phyloP scores from a whole-genome alignment of 2,329 filamentous ascomycete species.

The Paecilomyces formosus region DNA sequence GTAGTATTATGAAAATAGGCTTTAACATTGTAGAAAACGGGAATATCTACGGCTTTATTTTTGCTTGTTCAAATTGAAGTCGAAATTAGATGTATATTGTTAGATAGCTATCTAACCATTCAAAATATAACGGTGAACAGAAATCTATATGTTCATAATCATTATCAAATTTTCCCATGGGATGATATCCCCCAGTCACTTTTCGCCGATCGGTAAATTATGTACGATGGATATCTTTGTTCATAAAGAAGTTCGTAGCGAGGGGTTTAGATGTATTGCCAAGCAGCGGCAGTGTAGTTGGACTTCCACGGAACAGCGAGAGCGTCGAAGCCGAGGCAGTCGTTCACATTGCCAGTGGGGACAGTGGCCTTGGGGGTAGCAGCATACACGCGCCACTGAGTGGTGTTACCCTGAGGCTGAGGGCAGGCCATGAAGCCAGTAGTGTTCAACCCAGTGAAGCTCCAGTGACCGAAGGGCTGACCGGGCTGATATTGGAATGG shows the following conservation, averaged over 20 bases:
- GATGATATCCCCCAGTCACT: neutral
- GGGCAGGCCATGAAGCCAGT: slow-evolving; percentile 40
- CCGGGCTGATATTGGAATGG: slow-evolving; percentile 40
- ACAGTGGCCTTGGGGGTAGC: slow-evolving; percentile 33
- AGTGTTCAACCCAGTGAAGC: slow-evolving; percentile 26
- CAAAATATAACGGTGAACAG: neutral
- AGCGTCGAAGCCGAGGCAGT: slow-evolving; percentile 35
- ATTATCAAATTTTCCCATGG: neutral
- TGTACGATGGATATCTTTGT: neutral
- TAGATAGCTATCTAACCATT: neutral
- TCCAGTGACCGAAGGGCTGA: slow-evolving; percentile 19
- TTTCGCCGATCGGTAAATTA: neutral
- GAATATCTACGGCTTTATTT: neutral
- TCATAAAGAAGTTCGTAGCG: neutral
- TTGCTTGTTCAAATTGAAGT: neutral
- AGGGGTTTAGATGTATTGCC: slow-evolving; percentile 33
- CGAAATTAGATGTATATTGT: neutral
- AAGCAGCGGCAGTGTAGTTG: slow-evolving; percentile 21
- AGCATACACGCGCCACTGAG: slow-evolving; percentile 36
- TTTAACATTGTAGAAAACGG: neutral
- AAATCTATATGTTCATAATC: too few species aligned
- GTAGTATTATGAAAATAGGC: too few species aligned
- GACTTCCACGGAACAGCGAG: slow-evolving; percentile 18
- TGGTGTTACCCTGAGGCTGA: slow-evolving; percentile 9
- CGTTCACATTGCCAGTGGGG: slow-evolving; percentile 27